These are phyloP conservation scores for Monoraphidium neglectum DNA, from an alignment of 139 green algal species.

Conservation along the genomic window DNA sequence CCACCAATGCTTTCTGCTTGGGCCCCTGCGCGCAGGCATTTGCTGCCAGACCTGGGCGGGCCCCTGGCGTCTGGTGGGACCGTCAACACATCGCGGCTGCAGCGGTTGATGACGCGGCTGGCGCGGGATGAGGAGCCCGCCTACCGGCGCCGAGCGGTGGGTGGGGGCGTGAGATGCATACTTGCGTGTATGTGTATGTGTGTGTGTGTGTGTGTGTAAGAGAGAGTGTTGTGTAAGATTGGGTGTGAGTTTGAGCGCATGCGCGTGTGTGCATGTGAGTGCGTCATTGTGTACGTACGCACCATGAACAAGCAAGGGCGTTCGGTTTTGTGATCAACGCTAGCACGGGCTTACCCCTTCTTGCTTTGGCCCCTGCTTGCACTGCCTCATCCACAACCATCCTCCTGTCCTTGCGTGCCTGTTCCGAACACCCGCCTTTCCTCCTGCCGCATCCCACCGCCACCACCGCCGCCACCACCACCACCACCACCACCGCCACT, in stretches of 20 bases:
- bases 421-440: too few species aligned
- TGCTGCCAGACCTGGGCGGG: constrained; percentile 58
- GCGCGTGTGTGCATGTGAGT: neutral
- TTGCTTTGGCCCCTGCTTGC: constrained; percentile 10
- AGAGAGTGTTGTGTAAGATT: too few species aligned
- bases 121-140: constrained; percentile 55
- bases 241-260: neutral
- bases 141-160: constrained; percentile 52
- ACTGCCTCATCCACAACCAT: too few species aligned
- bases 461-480: too few species aligned
- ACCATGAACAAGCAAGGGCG: too few species aligned
- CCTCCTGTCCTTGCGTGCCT: neutral
- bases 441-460: too few species aligned
- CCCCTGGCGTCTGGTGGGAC: constrained; percentile 56
- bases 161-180: neutral
- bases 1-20: too few species aligned
- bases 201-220: too few species aligned
- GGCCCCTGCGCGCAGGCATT: too few species aligned
- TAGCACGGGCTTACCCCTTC: neutral
- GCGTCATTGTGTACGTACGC: neutral
- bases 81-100: constrained; percentile 50
- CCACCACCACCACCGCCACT: too few species aligned
- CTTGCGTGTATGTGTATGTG: too few species aligned
- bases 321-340: neutral
- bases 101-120: constrained; percentile 49